Conservation (phyloP, 371 early-diverging fungal genomes). For the Ordospora pajunii region DNA sequence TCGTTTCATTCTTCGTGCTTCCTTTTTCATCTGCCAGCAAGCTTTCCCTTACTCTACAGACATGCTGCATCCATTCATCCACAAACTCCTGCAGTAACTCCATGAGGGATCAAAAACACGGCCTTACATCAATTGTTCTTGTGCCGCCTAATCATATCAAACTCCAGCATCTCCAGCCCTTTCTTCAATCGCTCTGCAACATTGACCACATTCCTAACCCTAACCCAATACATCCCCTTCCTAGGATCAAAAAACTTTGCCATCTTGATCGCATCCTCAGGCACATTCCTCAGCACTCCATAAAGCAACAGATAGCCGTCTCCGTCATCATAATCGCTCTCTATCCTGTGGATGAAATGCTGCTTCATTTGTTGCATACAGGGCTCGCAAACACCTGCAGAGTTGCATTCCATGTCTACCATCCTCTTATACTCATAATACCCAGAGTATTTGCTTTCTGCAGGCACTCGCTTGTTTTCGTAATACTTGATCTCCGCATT, state of each 20-base stretch:
- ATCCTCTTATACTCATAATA: conserved; percentile 10
- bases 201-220: conserved; percentile 13
- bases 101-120: conserved; percentile 9
- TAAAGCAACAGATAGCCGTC: background rate
- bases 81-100: background rate
- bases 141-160: background rate
- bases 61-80: background rate
- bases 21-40: background rate
- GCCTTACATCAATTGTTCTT: background rate
- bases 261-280: background rate
- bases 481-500: conserved; percentile 23
- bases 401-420: background rate
- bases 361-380: background rate
- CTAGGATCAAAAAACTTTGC: conserved; percentile 12
- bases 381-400: background rate
- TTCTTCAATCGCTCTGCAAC: background rate
- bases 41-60: background rate
- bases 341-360: background rate
- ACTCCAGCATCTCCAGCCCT: background rate
- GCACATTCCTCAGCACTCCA: background rate
- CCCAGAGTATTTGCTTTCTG: conserved; percentile 14
- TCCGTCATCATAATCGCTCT: background rate
- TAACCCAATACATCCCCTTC: conserved; percentile 24
- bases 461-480: conserved; percentile 18
- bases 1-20: too few relatives aligned